phyloP scores from a whole-genome alignment of 495 filamentous ascomycete genomes.

The Aspergillus funiculosus region DNA sequence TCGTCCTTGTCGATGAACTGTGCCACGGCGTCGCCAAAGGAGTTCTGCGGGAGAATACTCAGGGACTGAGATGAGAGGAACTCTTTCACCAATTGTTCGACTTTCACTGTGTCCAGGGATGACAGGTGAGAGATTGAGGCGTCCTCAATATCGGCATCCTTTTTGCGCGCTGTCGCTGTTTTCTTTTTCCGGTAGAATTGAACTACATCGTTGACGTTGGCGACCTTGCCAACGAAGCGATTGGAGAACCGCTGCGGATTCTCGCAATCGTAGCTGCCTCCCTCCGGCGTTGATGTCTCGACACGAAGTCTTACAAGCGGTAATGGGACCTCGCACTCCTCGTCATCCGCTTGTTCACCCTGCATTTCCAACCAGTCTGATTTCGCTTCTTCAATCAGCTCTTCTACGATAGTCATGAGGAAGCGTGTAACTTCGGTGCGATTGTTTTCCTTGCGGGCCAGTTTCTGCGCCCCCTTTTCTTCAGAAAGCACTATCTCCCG shows the following conservation, averaged over 20 bases:
- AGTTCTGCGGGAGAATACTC: conserved; percentile 84
- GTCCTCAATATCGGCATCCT: conserved; percentile 49
- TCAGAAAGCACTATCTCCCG: conserved; percentile 72
- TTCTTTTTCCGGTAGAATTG: conserved; percentile 87
- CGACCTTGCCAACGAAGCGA: conserved; percentile 81
- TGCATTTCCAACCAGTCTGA: conserved; percentile 69
- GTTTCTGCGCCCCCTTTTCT: conserved; percentile 67
- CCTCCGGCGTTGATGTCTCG: conserved; percentile 83
- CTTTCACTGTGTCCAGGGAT: conserved; percentile 69
- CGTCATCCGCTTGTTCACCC: conserved; percentile 51
- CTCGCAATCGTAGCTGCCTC: conserved; percentile 80
- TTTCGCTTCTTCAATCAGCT: conserved; percentile 81
- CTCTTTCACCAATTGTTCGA: conserved; percentile 80
- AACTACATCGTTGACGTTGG: conserved; percentile 90
- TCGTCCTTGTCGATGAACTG: conserved; percentile 96
- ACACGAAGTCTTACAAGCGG: conserved; percentile 86
- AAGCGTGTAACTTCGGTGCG: conserved; percentile 69
- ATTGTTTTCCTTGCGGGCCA: conserved; percentile 78
- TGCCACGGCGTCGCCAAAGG: conserved; percentile 86
- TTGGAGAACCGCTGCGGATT: conserved; percentile 97
- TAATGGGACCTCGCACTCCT: conserved; percentile 55
- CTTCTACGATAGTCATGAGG: conserved; percentile 70
- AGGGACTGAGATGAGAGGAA: conserved; percentile 78
- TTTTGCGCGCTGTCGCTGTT: conserved; percentile 32
- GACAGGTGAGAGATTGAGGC: conserved; percentile 53